Conservation (phyloP, 2,329 filamentous ascomycete genomes). For the Pyrenophora graminea region DNA sequence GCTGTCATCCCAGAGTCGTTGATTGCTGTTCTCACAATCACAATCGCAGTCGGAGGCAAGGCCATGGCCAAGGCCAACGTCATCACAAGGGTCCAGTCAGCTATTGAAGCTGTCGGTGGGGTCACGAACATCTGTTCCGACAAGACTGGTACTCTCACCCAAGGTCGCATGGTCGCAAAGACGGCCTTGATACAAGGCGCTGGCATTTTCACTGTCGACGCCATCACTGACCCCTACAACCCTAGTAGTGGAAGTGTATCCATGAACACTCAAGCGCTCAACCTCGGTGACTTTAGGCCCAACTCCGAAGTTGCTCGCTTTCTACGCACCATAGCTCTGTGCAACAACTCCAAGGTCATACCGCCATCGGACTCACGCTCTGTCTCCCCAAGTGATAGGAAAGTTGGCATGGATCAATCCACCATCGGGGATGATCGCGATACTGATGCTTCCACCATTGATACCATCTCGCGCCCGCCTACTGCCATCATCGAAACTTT, state of each 20-base stretch:
- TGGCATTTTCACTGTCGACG: conserved; percentile 40
- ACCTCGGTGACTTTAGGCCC: conserved; percentile 29
- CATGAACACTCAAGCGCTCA: conserved; percentile 34
- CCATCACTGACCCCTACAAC: conserved; percentile 43
- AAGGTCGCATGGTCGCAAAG: conserved; percentile 48
- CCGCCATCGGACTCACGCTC: conserved; percentile 21
- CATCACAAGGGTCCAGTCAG: conserved; percentile 46
- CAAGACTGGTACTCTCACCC: conserved; percentile 48
- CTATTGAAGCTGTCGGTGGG: conserved; percentile 48
- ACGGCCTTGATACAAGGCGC: conserved; percentile 45
- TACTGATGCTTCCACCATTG: conserved; percentile 39
- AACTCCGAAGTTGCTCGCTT: conserved; percentile 33
- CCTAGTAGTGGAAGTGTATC: conserved; percentile 41
- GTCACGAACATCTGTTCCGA: conserved; percentile 50
- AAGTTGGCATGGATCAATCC: conserved; percentile 47
- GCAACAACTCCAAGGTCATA: conserved; percentile 46
- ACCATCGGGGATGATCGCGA: conserved; percentile 36
- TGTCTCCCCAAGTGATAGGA: conserved; percentile 58
- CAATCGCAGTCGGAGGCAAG: conserved; percentile 56
- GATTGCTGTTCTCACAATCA: conserved; percentile 69
- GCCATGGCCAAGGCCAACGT: conserved; percentile 49
- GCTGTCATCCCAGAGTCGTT: conserved; percentile 57
- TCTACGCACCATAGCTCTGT: conserved; percentile 45
- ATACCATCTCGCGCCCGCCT: conserved; percentile 35
- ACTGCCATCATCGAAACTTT: conserved; percentile 29